These are phyloP conservation scores for Fusarium lateritium DNA, from an alignment of 2,329 filamentous ascomycete species.

Conservation along the genomic window DNA sequence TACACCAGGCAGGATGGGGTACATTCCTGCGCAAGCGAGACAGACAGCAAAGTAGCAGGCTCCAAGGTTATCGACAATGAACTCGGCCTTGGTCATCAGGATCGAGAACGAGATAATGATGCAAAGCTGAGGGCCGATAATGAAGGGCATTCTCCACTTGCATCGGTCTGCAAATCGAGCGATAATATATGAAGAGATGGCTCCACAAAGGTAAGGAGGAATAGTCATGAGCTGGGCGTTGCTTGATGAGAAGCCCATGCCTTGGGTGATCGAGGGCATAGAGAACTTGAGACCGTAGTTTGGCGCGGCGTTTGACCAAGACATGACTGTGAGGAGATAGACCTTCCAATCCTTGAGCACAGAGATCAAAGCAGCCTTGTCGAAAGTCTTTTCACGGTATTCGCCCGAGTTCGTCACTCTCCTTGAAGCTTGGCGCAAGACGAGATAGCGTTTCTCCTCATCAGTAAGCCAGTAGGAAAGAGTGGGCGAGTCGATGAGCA, in stretches of 20 bases:
- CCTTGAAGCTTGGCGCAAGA: slow-evolving; percentile 30
- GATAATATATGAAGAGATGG: slow-evolving; percentile 43
- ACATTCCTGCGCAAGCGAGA: slow-evolving; percentile 53
- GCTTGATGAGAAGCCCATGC: slow-evolving; percentile 57
- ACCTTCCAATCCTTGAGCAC: slow-evolving; percentile 53
- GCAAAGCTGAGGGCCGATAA: slow-evolving; percentile 49
- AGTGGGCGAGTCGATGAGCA: slow-evolving; percentile 55
- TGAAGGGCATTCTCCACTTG: slow-evolving; percentile 55
- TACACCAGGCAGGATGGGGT: slow-evolving; percentile 53
- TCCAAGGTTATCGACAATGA: slow-evolving; percentile 36
- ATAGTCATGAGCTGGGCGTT: slow-evolving; percentile 52
- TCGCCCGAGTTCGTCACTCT: slow-evolving; percentile 29
- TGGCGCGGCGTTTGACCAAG: slow-evolving; percentile 57
- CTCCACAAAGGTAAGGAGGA: slow-evolving; percentile 53
- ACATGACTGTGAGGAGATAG: slow-evolving; percentile 57
- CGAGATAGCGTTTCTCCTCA: slow-evolving; percentile 40
- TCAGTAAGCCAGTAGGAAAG: slow-evolving; percentile 39
- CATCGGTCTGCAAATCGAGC: slow-evolving; percentile 51
- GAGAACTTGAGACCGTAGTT: slow-evolving; percentile 52
- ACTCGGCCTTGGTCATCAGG: slow-evolving; percentile 38
- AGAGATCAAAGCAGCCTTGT: slow-evolving; percentile 21
- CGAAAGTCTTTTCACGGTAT: slow-evolving; percentile 31
- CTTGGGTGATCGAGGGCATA: slow-evolving; percentile 57
- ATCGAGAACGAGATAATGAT: slow-evolving; percentile 51
- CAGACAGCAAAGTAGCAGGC: slow-evolving; percentile 42